Conservation (phyloP, 176 grass and related monocot species). For the Rhynchospora breviuscula region DNA sequence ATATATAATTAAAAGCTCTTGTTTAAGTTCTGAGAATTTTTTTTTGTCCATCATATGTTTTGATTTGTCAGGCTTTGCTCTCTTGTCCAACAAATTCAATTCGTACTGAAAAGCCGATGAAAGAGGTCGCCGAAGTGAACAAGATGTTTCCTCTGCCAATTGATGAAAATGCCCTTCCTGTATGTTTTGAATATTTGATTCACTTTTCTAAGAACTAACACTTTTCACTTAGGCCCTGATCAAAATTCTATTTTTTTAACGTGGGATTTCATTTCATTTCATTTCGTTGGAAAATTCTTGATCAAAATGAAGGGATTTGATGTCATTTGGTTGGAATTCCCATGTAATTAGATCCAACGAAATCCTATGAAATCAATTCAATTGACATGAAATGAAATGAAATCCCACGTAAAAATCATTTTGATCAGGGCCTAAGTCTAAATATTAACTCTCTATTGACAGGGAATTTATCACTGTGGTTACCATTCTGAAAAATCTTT, state of each 20-base stretch:
- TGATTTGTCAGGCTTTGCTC: slow-evolving; percentile 54
- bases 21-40: not conserved
- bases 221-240: too few species aligned
- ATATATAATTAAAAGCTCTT: not conserved
- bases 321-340: too few species aligned
- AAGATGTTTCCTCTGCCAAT: slow-evolving; percentile 71
- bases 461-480: slow-evolving; percentile 88
- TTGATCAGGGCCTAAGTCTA: too few species aligned
- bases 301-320: too few species aligned
- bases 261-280: too few species aligned
- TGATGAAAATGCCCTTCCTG: slow-evolving; percentile 40
- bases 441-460: slow-evolving; percentile 12
- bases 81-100: slow-evolving; percentile 80
- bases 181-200: slow-evolving; percentile 9
- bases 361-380: too few species aligned
- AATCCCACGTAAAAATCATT: too few species aligned
- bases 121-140: slow-evolving; percentile 68
- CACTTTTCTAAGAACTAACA: not conserved
- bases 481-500: slow-evolving; percentile 60
- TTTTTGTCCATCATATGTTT: not conserved
- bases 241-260: too few species aligned
- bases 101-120: slow-evolving; percentile 52
- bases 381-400: too few species aligned
- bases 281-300: too few species aligned
- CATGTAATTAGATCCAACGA: too few species aligned